phyloP scores from a whole-genome alignment of 305 asterid genomes.

The Fraxinus velutina region DNA sequence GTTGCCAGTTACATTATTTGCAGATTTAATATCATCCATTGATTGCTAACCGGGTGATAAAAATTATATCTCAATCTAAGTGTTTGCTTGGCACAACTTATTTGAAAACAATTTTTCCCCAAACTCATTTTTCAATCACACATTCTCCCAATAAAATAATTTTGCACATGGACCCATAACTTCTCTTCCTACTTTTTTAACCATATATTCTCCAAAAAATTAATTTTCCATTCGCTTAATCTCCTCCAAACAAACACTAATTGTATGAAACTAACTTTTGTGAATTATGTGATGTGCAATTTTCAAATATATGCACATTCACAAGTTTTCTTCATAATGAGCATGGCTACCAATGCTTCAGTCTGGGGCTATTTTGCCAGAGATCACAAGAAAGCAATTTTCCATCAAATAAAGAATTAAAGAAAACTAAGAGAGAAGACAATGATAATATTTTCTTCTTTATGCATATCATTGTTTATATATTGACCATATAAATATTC shows the following conservation, averaged over 20 bases:
- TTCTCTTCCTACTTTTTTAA: background rate
- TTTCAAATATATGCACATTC: background rate
- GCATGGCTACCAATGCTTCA: background rate
- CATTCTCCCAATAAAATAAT: background rate
- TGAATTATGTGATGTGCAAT: background rate
- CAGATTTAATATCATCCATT: background rate
- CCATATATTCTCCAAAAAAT: background rate
- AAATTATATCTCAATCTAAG: background rate
- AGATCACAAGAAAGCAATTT: background rate
- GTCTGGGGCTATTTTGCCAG: background rate
- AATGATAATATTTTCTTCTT: background rate
- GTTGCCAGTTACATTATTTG: background rate
- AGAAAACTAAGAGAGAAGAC: background rate
- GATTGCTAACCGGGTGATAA: background rate
- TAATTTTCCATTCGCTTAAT: background rate
- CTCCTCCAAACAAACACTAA: background rate
- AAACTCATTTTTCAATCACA: background rate
- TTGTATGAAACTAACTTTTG: background rate
- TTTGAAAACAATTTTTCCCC: background rate
- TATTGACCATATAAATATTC: background rate
- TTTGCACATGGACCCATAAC: background rate
- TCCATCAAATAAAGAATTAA: background rate
- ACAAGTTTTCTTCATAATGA: background rate
- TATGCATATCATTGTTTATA: background rate
- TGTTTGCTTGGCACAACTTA: background rate